These are phyloP conservation scores for Aureobasidium sp. DNA, from an alignment of 2,329 filamentous ascomycete genomes.

Conservation along the genomic window DNA sequence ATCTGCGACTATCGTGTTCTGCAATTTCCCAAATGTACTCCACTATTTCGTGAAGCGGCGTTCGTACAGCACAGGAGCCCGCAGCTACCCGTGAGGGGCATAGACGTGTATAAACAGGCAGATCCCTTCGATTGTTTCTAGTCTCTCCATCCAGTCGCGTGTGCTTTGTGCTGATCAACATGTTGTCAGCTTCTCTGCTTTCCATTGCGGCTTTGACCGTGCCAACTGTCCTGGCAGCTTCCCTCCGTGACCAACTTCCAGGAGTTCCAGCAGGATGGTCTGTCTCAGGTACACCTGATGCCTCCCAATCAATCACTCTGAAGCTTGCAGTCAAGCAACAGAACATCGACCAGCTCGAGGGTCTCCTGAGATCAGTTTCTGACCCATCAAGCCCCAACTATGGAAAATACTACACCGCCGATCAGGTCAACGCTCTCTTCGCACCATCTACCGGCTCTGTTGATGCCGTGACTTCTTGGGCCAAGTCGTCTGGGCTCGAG, in stretches of 20 bases:
- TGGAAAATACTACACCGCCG: conserved; percentile 55
- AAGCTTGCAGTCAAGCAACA: conserved; percentile 11
- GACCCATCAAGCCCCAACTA: conserved; percentile 54
- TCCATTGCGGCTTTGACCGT: conserved; percentile 9
- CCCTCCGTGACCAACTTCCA: conserved; percentile 3
- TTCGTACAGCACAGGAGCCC: neutral
- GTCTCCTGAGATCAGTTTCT: conserved; percentile 38
- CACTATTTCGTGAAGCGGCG: neutral
- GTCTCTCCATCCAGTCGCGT: neutral
- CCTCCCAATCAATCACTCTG: neutral
- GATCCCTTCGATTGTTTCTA: neutral
- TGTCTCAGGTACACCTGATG: conserved; percentile 4
- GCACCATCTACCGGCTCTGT: conserved; percentile 46
- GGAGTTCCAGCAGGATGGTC: conserved; percentile 10
- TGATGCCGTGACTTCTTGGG: conserved; percentile 49
- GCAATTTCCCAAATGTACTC: neutral
- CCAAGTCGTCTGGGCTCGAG: conserved; percentile 44
- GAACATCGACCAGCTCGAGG: conserved; percentile 10
- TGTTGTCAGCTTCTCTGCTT: conserved; percentile 8
- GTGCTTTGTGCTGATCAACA: neutral
- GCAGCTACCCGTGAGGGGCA: neutral
- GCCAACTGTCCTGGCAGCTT: neutral
- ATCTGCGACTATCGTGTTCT: conserved; percentile 1
- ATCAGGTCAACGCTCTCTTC: conserved; percentile 50
- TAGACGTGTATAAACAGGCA: neutral